Conservation (phyloP, 2,329 filamentous ascomycete genomes). For the Drechslerella stenobrocha region DNA sequence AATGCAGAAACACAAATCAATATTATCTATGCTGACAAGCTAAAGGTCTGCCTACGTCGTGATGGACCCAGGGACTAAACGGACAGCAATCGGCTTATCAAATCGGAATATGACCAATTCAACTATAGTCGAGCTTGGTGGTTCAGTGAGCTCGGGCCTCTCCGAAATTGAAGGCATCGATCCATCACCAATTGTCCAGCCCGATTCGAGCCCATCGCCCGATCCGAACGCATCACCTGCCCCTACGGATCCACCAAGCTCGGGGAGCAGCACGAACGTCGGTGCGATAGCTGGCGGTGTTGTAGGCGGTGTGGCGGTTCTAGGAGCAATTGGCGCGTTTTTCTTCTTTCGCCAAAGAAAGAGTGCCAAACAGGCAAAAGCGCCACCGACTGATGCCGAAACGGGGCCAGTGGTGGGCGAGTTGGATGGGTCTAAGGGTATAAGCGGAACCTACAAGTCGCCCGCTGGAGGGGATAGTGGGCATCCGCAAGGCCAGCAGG, state of each 20-base stretch:
- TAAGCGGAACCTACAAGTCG: too few species aligned
- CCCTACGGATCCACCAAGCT: background rate
- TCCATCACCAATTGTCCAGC: background rate
- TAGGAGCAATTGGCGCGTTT: background rate
- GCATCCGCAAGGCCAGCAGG: too few species aligned
- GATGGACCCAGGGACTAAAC: background rate
- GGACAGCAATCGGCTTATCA: slow-evolving; percentile 2
- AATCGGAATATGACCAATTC: background rate
- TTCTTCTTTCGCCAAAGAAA: background rate
- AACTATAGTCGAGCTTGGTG: slow-evolving; percentile 10
- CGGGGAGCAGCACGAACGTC: background rate
- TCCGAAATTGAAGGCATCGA: background rate
- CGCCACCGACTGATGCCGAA: too few species aligned
- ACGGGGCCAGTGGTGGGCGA: too few species aligned
- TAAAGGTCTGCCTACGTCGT: background rate
- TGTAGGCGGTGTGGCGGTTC: slow-evolving; percentile 1
- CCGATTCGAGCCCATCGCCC: background rate
- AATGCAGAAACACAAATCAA: background rate
- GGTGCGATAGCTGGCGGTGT: background rate
- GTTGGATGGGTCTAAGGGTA: too few species aligned
- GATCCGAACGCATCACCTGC: too few species aligned
- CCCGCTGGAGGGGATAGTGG: too few species aligned
- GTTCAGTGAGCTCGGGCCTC: background rate
- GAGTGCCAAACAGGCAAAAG: background rate
- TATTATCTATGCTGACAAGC: background rate